A percentile compares a stretch with the other conserved stretches of the same genome.
phyloP scores from a whole-genome alignment of 257 asterid genomes.

The Salvia hispanica region DNA sequence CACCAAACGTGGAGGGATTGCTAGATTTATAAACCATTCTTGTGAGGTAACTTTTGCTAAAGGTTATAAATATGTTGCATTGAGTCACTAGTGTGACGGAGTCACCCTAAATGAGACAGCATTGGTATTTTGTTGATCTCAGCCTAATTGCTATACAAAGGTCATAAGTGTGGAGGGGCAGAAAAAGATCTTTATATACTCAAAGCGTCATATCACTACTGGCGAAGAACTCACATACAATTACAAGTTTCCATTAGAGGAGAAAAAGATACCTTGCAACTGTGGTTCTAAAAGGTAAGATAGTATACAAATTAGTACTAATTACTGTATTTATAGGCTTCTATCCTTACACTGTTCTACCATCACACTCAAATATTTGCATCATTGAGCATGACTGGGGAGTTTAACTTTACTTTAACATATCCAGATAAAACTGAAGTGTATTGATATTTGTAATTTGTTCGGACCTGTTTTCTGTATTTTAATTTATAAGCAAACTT shows the following conservation, averaged over 20 bases:
- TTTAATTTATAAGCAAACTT: not conserved
- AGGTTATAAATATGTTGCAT: conserved; percentile 28
- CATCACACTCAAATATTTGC: not conserved
- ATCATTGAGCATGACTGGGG: conserved; percentile 11
- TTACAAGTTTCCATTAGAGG: conserved; percentile 97
- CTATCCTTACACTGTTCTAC: conserved; percentile 9
- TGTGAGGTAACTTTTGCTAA: conserved; percentile 73
- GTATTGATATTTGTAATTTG: conserved; percentile 7
- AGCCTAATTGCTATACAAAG: conserved; percentile 99
- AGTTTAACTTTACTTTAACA: conserved; percentile 6
- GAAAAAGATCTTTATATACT: conserved; percentile 93
- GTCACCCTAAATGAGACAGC: conserved; percentile 29
- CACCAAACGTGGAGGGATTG: conserved; percentile 96
- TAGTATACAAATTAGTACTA: not conserved
- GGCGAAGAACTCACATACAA: conserved; percentile 96
- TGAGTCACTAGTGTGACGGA: conserved; percentile 10
- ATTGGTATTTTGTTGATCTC: conserved; percentile 37
- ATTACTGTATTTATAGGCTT: conserved; percentile 3
- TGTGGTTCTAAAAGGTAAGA: conserved; percentile 89
- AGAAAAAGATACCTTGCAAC: conserved; percentile 94
- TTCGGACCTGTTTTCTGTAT: not conserved
- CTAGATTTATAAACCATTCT: conserved; percentile 95
- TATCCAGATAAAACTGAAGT: not conserved
- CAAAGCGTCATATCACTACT: conserved; percentile 88
- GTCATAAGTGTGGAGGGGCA: conserved; percentile 96